Evolutionary conservation across 345 rosid species (phyloP), one percentile per base, ranked within the genome.

Genomic region (Salix suchowensis): DNA sequence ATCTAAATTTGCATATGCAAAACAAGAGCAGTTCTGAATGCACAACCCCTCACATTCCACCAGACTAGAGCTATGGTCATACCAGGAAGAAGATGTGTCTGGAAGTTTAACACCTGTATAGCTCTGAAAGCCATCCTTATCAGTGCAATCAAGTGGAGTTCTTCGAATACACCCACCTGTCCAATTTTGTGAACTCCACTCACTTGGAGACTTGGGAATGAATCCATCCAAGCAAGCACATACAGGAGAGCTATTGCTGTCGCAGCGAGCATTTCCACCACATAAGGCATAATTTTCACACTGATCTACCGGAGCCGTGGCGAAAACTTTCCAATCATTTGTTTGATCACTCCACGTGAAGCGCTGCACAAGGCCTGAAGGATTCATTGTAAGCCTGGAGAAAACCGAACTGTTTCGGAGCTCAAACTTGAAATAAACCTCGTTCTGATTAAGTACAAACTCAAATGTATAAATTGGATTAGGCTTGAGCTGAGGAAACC

Each of bases 1-100:
- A 72, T 80, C 73, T 23, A 18, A 40, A 80, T 58, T 71, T 66
- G 80, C 39, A 72, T 72, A 81, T 21, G 71, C 77, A 10, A 15
- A 67, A 32, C 83, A 81, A 7, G 54, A 30, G 46, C 80, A 81
- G 52, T 76, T 72, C 1, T 58, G 30, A 15, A 64, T 55, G 10
- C 83, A 80, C 28, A 67, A 11, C 14, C 42, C 42, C 54, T 72
- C 42, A 32, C 80, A 80, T 71, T 76, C 54, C 12, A 2, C 36
- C 21, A 71, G 82, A 11, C 24, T 65, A 42, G 28, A 23, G 55
- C 46, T 52, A 9, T 24, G 18, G 12, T 76, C 46, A 23, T 5
- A 52, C 80, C 77, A 71, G 6, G 77, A 76, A 70, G 21, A 1
- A 1, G 73, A 70, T 5, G 77, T 66, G 76, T 80, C 83, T 9